Conservation (phyloP, 2,329 filamentous ascomycete species). For the Venturia effusa region DNA sequence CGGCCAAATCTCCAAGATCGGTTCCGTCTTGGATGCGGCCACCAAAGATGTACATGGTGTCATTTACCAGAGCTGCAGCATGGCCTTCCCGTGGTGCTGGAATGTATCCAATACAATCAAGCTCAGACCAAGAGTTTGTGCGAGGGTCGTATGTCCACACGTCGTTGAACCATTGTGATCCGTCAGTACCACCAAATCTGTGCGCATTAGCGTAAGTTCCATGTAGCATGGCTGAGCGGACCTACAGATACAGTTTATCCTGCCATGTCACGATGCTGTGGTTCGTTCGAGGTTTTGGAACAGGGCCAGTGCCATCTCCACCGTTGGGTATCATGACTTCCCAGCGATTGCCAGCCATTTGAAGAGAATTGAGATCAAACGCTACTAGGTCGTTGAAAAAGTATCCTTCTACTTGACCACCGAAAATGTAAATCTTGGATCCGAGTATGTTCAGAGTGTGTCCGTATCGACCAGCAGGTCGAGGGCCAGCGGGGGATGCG, state of each 20-base stretch:
- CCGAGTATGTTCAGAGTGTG: constrained; percentile 94
- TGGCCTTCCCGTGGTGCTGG: constrained; percentile 89
- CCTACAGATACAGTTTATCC: constrained; percentile 87
- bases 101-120: constrained; percentile 97
- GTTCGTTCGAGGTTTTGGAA: constrained; percentile 86
- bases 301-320: constrained; percentile 49
- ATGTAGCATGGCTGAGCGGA: constrained; percentile 16
- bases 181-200: constrained; percentile 96
- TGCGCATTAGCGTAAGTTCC: constrained; percentile 2
- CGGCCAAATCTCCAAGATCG: constrained; percentile 86
- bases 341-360: constrained; percentile 86
- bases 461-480: constrained; percentile 85
- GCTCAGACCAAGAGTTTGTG: constrained; percentile 70
- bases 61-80: constrained; percentile 83
- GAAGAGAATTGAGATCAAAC: constrained; percentile 90
- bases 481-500: constrained; percentile 73
- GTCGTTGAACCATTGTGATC: constrained; percentile 95
- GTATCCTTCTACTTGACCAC: constrained; percentile 90
- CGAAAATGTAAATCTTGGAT: constrained; percentile 95
- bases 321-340: constrained; percentile 77
- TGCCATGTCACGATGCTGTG: constrained; percentile 87
- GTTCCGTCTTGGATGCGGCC: constrained; percentile 87
- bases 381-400: constrained; percentile 97
- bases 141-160: constrained; percentile 92
- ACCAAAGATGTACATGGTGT: constrained; percentile 99